Evolutionary conservation across 371 early-diverging fungal genomes (phyloP), one percentile per base, ranked within the genome.

Genomic region (Mortierella sp.): DNA sequence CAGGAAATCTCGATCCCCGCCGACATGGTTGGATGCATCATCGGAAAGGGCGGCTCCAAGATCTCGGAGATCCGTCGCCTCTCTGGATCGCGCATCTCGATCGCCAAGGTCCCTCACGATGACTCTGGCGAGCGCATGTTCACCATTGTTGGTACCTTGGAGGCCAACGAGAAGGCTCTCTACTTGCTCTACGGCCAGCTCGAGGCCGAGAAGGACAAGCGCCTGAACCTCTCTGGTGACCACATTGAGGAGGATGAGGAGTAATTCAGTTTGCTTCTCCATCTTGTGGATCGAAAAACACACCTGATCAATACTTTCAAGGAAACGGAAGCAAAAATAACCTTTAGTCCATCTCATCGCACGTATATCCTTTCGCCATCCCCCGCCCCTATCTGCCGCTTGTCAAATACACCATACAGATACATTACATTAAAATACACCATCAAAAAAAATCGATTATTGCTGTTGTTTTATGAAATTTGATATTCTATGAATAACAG

Each of bases 11-110:
- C 91, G 63, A 95, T 97, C 71, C 96, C 98, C 9, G 91, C 91
- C 70, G 96, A 97, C 82, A 94, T 96, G 95, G 97, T 97, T 55
- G 98, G 98, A 37, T 95, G 96, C 77, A 94, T 98, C 74, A 98
- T 98, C 77, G 98, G 98, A 77, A 96, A 95, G 86, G 93, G 90
- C 29, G 98, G 98, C 22, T 85, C 91, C 43, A 94, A 94, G 83
- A 97, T 98, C 76, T 94, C 96, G 61, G 97, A 97, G 86, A 95
- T 98, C 72, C 94, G 98, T 69, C 90, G 92, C 52, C 83, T 92
- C 34, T 94, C 95, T 26, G 97, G 97, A 22, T 94, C 96, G 64
- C 90, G 94, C 77, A 95, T 97, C 76, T 93, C 93, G 68, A 95
- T 97, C 85, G 95, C 95, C 67, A 94, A 94, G 85, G 88, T 89